A percentile compares a stretch with the other conserved stretches of the same genome.
These are phyloP conservation scores for Boletellus emodensis DNA, from an alignment of 768 basidiomycete genomes.

Conservation along the genomic window DNA sequence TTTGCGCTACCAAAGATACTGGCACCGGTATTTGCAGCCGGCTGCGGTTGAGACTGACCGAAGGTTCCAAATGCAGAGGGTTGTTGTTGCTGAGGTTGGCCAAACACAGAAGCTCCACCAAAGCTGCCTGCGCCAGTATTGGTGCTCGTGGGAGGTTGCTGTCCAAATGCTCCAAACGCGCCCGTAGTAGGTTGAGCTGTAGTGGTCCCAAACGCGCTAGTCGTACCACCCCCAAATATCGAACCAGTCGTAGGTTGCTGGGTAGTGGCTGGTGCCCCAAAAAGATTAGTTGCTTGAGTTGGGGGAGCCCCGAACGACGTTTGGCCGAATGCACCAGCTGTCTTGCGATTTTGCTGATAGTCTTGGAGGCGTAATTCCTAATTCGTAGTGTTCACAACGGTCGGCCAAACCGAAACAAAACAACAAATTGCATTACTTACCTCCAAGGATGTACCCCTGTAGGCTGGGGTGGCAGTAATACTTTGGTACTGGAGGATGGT, in stretches of 20 bases:
- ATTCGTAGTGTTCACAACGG: constrained; percentile 1
- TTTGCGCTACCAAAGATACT: constrained; percentile 32
- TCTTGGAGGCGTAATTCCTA: constrained; percentile 78
- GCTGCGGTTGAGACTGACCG: constrained; percentile 39
- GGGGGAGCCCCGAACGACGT: constrained; percentile 28
- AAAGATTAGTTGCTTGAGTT: constrained; percentile 24
- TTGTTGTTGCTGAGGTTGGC: constrained; percentile 32
- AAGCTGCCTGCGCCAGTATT: constrained; percentile 39
- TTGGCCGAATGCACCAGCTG: constrained; percentile 60
- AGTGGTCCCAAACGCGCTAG: constrained; percentile 21
- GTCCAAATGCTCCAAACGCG: constrained; percentile 33
- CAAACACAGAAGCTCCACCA: constrained; percentile 39
- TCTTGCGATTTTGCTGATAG: constrained; percentile 70
- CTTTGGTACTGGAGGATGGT: constrained; percentile 71
- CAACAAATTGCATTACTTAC: constrained; percentile 31
- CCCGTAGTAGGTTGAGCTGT: constrained; percentile 26
- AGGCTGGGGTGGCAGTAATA: constrained; percentile 76
- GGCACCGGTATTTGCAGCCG: constrained; percentile 33
- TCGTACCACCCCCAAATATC: constrained; percentile 27
- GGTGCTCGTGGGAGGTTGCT: constrained; percentile 33
- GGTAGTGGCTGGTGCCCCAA: constrained; percentile 25
- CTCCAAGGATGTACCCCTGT: constrained; percentile 74
- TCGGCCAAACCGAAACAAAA: constrained; percentile 2
- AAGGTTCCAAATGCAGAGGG: constrained; percentile 48
- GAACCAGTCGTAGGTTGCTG: constrained; percentile 29